A percentile compares a stretch with the other conserved stretches of the same genome.
Conservation (phyloP, 1,139 yeast genomes). For the Lodderomyces pseudojiufengensis region DNA sequence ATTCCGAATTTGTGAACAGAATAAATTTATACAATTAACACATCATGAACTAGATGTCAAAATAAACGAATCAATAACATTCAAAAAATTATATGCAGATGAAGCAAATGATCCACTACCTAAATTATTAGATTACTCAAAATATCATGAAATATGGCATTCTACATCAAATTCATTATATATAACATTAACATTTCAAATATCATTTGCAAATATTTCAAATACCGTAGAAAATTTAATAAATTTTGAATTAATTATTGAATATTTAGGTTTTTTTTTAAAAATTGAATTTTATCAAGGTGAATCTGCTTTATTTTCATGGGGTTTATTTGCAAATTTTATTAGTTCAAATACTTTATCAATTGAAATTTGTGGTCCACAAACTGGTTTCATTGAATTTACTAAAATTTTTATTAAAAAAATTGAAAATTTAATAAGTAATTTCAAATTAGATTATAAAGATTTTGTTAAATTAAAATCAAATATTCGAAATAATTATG, state of each 20-base stretch:
- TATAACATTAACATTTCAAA: slow-evolving; percentile 41
- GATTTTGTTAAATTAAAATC: slow-evolving; percentile 43
- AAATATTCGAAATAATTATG: slow-evolving; percentile 40
- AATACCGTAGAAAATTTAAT: slow-evolving; percentile 34
- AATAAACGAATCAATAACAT: slow-evolving; percentile 6
- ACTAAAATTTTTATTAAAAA: slow-evolving; percentile 21
- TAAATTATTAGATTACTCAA: slow-evolving; percentile 14
- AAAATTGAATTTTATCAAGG: slow-evolving; percentile 45
- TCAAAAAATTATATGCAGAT: not conserved
- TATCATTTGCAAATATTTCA: slow-evolving; percentile 23
- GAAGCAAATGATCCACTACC: slow-evolving; percentile 11
- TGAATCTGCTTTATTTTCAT: slow-evolving; percentile 48
- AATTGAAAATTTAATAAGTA: slow-evolving; percentile 13
- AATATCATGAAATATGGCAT: slow-evolving; percentile 49
- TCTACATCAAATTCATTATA: slow-evolving; percentile 20
- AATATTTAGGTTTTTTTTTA: slow-evolving; percentile 38
- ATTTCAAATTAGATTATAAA: slow-evolving; percentile 19
- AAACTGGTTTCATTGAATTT: slow-evolving; percentile 27
- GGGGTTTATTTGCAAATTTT: slow-evolving; percentile 50
- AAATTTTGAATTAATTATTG: slow-evolving; percentile 48
- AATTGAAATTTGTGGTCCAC: slow-evolving; percentile 49
- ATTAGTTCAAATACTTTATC: slow-evolving; percentile 49
- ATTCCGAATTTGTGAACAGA: slow-evolving; percentile 8
- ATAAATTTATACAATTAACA: slow-evolving; percentile 7
- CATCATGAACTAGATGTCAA: slow-evolving; percentile 12